Percentiles rank a stretch among this genome's conserved stretches.
phyloP scores from a whole-genome alignment of 768 basidiomycete species.

The Phaeotremella skinneri region DNA sequence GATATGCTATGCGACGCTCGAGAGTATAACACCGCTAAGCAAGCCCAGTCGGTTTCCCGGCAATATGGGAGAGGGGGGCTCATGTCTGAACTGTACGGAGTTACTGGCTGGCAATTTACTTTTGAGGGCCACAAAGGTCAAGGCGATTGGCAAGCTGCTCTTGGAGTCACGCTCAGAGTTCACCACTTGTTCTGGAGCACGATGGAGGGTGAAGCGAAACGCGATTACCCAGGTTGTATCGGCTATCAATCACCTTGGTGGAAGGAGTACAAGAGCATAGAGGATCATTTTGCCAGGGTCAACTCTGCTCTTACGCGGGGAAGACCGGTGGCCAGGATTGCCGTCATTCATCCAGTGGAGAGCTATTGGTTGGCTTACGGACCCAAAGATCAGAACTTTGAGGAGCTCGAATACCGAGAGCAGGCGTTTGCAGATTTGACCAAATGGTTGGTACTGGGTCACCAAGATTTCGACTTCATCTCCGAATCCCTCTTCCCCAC shows the following conservation, averaged over 20 bases:
- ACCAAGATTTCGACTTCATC: slow-evolving; percentile 43
- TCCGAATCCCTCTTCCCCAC: slow-evolving; percentile 33
- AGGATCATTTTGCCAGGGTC: slow-evolving; percentile 37
- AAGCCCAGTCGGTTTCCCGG: slow-evolving; percentile 28
- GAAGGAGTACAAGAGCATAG: slow-evolving; percentile 34
- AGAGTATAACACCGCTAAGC: slow-evolving; percentile 40
- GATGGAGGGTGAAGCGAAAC: slow-evolving; percentile 37
- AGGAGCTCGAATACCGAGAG: slow-evolving; percentile 28
- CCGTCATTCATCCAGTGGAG: slow-evolving; percentile 44
- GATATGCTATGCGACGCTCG: slow-evolving; percentile 36
- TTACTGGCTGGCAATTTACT: slow-evolving; percentile 32
- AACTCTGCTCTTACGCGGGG: slow-evolving; percentile 33
- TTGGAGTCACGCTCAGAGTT: slow-evolving; percentile 36
- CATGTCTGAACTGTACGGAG: slow-evolving; percentile 38
- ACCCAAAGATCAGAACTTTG: slow-evolving; percentile 27
- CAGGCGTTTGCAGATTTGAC: slow-evolving; percentile 27
- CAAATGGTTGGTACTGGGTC: slow-evolving; percentile 35
- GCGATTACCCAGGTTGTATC: slow-evolving; percentile 41
- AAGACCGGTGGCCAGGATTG: slow-evolving; percentile 29
- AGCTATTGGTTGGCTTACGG: slow-evolving; percentile 39
- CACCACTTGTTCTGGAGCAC: slow-evolving; percentile 32
- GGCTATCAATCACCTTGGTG: slow-evolving; percentile 41
- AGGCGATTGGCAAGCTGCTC: slow-evolving; percentile 44
- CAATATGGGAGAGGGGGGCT: slow-evolving; percentile 30
- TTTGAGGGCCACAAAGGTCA: slow-evolving; percentile 40